Base-by-base conservation (phyloP, 2,329 filamentous ascomycete genomes). In the Colletotrichum siamense region DNA sequence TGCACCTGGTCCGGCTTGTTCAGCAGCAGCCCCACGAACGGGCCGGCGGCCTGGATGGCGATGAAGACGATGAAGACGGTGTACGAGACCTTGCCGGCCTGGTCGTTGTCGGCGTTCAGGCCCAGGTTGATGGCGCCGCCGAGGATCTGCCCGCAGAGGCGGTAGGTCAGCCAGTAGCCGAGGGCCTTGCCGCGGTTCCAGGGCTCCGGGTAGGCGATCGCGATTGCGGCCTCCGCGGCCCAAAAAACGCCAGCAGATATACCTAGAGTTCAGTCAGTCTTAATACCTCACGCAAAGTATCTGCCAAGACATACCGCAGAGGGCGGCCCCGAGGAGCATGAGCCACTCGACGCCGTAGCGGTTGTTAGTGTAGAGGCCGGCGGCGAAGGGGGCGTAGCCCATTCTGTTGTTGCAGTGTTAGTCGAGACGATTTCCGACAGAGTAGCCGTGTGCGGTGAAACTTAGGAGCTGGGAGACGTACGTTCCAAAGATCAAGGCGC, bases 191-290 rank as follows among this genome's bases (percentile, higher is more conserved):
- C 93, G 69, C 91, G 89, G 64, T 94, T 94, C 81, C 91, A 91
- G 0, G 93, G 92, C 79, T 95, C 94, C 0, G 94, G 93, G 78
- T 95, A 95, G 0, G 91, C 89, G 24, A 95, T 90, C 0, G 93
- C 93, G 73, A 95, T 94, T 0, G 94, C 93, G 1, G 92, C 92
- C 83, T 95, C 94, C 0, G 93, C 91, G 87, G 92, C 92, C 94
- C 94, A 95, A 83, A 95, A 95, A 0, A 95, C 87, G 0, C 94
- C 94, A 0, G 94, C 94, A 0, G 91, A 93, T 36, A 95, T 88
- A 22, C 36, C 36, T 39, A 1, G 36, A 39, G 16, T 5, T 39
- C 36, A 18, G 36, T 39, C 8, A 39, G 36, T 39, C 15, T 39
- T 4, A 9, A 15, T 18, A 5, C 36, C 36, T 39, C 15, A 18